A percentile compares a stretch with the other conserved stretches of the same genome.
These are phyloP conservation scores for Lophiostoma macrostomum DNA, from an alignment of 495 filamentous ascomycete genomes.

Conservation along the genomic window DNA sequence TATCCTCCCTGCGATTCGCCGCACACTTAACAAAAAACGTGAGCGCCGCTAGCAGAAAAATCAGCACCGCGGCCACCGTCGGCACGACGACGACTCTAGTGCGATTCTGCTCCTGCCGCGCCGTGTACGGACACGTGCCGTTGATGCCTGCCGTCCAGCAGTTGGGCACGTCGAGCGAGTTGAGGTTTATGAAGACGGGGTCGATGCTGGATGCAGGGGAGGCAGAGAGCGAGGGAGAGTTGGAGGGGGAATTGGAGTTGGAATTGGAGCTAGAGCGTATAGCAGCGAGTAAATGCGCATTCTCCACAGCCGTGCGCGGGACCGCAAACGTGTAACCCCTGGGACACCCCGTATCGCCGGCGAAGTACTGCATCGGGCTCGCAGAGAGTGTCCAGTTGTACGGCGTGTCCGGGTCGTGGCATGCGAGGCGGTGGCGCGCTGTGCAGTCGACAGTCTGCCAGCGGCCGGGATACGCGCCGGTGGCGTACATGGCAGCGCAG, in stretches of 20 bases:
- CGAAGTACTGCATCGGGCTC: constrained; percentile 43
- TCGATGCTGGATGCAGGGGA: constrained; percentile 21
- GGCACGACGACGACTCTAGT: constrained; percentile 55
- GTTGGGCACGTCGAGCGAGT: constrained; percentile 50
- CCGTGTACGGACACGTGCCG: constrained; percentile 53
- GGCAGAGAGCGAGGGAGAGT: constrained; percentile 3
- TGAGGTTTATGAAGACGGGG: constrained; percentile 57
- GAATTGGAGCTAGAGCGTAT: constrained; percentile 48
- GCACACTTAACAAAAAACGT: constrained; percentile 65
- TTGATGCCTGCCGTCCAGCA: constrained; percentile 60
- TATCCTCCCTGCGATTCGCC: constrained; percentile 53
- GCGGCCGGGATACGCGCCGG: constrained; percentile 43
- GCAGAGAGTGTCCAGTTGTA: constrained; percentile 56
- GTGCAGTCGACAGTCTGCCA: constrained; percentile 58
- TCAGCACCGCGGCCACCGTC: constrained; percentile 57
- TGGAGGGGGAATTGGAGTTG: constrained; percentile 44
- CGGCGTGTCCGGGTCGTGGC: constrained; percentile 47
- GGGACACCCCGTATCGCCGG: constrained; percentile 35
- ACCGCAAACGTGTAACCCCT: constrained; percentile 30
- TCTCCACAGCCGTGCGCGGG: not conserved
- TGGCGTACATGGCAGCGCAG: constrained; percentile 53
- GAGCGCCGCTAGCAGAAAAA: constrained; percentile 56
- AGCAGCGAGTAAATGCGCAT: not conserved
- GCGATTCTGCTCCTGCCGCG: constrained; percentile 42
- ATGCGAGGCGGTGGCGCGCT: constrained; percentile 50